phyloP scores from a whole-genome alignment of 257 asterid species.

The Jacaranda mimosifolia region DNA sequence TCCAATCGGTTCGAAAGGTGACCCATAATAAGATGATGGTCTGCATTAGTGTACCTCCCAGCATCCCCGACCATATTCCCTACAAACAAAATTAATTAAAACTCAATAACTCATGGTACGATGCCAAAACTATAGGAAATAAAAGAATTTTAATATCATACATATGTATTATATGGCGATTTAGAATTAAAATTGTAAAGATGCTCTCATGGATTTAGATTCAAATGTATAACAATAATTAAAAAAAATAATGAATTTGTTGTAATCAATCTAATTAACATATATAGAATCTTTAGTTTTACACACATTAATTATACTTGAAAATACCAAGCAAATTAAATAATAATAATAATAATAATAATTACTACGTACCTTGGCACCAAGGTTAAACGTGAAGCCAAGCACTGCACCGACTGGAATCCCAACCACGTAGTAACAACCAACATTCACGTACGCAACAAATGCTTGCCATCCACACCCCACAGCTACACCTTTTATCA shows the following conservation, averaged over 20 bases:
- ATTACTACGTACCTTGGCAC: conserved; percentile 61
- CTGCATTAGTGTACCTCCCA: conserved; percentile 69
- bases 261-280: too few species aligned
- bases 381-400: conserved; percentile 63
- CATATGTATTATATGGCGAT: too few species aligned
- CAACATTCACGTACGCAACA: conserved; percentile 77
- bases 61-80: conserved; percentile 83
- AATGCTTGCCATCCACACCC: conserved; percentile 91
- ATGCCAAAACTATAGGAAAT: neutral
- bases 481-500: conserved; percentile 70
- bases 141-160: too few species aligned
- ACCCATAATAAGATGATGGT: conserved; percentile 69
- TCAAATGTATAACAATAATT: too few species aligned
- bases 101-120: too few species aligned
- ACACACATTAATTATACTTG: too few species aligned
- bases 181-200: too few species aligned
- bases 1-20: conserved; percentile 68
- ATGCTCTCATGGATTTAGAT: too few species aligned
- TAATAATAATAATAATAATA: neutral
- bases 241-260: too few species aligned
- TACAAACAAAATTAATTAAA: conserved; percentile 12
- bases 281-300: too few species aligned
- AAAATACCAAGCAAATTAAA: neutral
- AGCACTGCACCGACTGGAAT: conserved; percentile 56
- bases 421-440: conserved; percentile 58